Percentiles rank a stretch among this genome's conserved stretches.
These are phyloP conservation scores for Phaeosphaeria sp. DNA, from an alignment of 2,329 filamentous ascomycete species.

Conservation along the genomic window DNA sequence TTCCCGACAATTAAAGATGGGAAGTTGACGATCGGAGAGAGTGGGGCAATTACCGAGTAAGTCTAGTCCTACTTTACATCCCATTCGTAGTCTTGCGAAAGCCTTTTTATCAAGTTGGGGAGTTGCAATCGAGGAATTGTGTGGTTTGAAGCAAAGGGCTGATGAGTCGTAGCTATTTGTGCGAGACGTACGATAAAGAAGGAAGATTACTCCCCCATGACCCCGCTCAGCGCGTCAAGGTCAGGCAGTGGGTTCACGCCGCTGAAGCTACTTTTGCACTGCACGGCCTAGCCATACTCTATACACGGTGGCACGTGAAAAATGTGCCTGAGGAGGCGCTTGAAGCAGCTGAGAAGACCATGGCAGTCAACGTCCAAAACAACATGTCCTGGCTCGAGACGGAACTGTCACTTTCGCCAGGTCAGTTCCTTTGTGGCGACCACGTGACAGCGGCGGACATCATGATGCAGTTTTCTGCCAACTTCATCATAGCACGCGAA, in stretches of 20 bases:
- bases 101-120: background rate
- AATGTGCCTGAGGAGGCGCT: conserved; percentile 34
- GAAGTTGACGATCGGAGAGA: conserved; percentile 51
- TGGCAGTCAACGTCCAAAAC: conserved; percentile 53
- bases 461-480: conserved; percentile 53
- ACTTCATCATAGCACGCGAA: conserved; percentile 49
- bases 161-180: conserved; percentile 50
- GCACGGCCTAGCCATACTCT: conserved; percentile 54
- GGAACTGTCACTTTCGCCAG: conserved; percentile 48
- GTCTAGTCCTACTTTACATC: background rate
- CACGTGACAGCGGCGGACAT: conserved; percentile 53
- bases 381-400: conserved; percentile 55
- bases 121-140: no score
- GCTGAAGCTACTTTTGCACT: conserved; percentile 56
- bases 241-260: conserved; percentile 55
- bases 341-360: conserved; percentile 45
- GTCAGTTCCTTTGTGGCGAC: conserved; percentile 52
- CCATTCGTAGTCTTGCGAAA: background rate
- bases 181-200: conserved; percentile 53
- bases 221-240: conserved; percentile 41
- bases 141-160: background rate
- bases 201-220: conserved; percentile 48
- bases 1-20: conserved; percentile 54
- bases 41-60: conserved; percentile 56
- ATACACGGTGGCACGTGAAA: conserved; percentile 52